Percentiles rank a stretch among this genome's conserved stretches.
Evolutionary conservation across 2,329 filamentous ascomycete genomes (phyloP).

Genomic region (Alternaria burnsii): DNA sequence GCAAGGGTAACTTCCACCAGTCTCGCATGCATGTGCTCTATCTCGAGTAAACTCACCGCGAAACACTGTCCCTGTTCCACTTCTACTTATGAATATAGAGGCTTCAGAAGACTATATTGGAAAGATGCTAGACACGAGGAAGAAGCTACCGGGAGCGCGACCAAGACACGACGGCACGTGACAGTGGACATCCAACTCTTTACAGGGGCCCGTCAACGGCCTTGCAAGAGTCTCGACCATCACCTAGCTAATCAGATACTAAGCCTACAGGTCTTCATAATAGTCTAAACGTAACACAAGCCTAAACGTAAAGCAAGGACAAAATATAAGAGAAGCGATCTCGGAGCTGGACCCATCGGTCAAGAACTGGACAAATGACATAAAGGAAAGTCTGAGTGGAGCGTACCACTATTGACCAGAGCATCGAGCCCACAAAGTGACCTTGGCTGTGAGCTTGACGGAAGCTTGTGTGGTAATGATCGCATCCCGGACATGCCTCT

Average conservation of each 20-base stretch:
- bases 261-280: not conserved
- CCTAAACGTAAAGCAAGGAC: not conserved
- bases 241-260: not conserved
- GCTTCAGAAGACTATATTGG: not conserved
- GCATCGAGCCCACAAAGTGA: not conserved
- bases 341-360: not conserved
- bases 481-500: not conserved
- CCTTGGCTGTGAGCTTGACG: not conserved
- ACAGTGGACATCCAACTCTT: not conserved
- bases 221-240: not conserved
- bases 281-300: not conserved
- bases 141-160: not conserved
- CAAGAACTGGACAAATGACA: not conserved
- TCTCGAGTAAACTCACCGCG: not conserved
- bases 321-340: not conserved
- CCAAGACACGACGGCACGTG: not conserved
- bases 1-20: not conserved
- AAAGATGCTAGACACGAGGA: not conserved
- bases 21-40: not conserved
- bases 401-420: not conserved
- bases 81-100: not conserved
- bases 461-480: not conserved
- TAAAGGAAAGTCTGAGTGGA: not conserved
- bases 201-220: not conserved
- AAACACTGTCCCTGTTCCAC: not conserved